Evolutionary conservation across 2,329 filamentous ascomycete genomes (phyloP).

Genomic region (Rhynchosporium graminicola): DNA sequence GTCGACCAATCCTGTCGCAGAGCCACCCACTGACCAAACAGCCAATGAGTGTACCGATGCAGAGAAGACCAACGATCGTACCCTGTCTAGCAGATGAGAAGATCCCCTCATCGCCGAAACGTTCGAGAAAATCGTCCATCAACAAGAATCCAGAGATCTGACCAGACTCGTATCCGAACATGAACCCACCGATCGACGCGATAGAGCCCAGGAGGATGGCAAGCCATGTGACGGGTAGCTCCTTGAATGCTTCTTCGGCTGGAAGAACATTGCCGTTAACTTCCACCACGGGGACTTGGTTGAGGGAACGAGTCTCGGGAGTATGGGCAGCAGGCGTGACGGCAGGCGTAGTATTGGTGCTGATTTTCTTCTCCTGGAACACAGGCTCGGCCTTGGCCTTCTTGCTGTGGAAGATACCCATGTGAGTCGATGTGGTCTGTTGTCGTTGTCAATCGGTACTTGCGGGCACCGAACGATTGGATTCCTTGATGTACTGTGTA

Average conservation of each 20-base stretch:
- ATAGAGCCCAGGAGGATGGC: constrained; percentile 53
- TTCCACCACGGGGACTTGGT: not conserved
- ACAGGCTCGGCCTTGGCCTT: constrained; percentile 14
- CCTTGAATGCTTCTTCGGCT: constrained; percentile 13
- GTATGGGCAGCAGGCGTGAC: constrained; percentile 23
- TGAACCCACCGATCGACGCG: constrained; percentile 57
- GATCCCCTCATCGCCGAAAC: constrained; percentile 51
- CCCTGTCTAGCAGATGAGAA: constrained; percentile 63
- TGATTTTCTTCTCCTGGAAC: constrained; percentile 20
- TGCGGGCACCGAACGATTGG: not conserved
- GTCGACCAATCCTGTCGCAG: constrained; percentile 62
- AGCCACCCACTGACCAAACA: constrained; percentile 60
- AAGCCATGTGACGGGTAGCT: constrained; percentile 40
- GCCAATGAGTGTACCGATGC: constrained; percentile 60
- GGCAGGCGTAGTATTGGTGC: constrained; percentile 15
- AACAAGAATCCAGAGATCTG: constrained; percentile 58
- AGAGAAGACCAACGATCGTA: constrained; percentile 63
- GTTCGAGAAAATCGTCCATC: constrained; percentile 56
- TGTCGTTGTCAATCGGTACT: not conserved
- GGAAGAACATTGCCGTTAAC: constrained; percentile 2
- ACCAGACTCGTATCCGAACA: constrained; percentile 50
- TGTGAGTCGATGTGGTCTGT: not conserved
- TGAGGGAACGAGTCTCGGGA: constrained; percentile 20
- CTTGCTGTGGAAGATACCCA: constrained; percentile 23
- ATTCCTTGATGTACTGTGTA: not conserved